Evolutionary conservation across 345 rosid species (phyloP), one percentile per base, ranked within the genome.

Genomic region (Erodium maritimum): DNA sequence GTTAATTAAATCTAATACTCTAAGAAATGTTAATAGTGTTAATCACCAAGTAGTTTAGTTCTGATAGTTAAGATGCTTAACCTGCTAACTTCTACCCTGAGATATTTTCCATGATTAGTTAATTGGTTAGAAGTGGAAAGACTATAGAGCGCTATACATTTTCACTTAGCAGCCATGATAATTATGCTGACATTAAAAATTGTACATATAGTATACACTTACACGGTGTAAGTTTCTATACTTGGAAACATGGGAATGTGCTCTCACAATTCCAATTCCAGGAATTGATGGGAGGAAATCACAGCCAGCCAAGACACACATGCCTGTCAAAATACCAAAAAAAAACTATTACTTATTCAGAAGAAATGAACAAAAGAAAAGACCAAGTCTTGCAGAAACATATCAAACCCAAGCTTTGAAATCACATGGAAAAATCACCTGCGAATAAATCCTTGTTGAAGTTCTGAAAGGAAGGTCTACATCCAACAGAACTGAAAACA

Each of bases 231-330:
- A 60, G 69, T 82, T 91, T 56, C 73, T 75, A 59, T 86, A 86
- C 75, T 88, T 91, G 66, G 87, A 76, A 59, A 86, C 82, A 48
- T 77, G 72, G 62, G 71, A 75, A 73, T 88, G 65, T 64, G 97
- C 90, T 75, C 80, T 91, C 37, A 64, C 82, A 61, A 86, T 84
- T 61, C 96, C 95, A 68, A 88, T 80, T 67, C 97, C 90, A 65
- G 89, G 95, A 71, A 91, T 78, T 19, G 91, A 88, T 48, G 95
- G 83, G 67, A 91, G 91, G 72, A 88, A 91, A 78, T 91, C 97
- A 63, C 97, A 91, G 45, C 95, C 90, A n/a, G 95, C 90, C 69
- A 91, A 63, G 57, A 88, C 91, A 63, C 95, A 91, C 95, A 91
- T 88, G 17, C 95, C 96, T 91, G 82, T 34, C 58, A 25, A 55